Evolutionary conservation across 768 basidiomycete genomes (phyloP).

Genomic region (Gyrodon lividus): DNA sequence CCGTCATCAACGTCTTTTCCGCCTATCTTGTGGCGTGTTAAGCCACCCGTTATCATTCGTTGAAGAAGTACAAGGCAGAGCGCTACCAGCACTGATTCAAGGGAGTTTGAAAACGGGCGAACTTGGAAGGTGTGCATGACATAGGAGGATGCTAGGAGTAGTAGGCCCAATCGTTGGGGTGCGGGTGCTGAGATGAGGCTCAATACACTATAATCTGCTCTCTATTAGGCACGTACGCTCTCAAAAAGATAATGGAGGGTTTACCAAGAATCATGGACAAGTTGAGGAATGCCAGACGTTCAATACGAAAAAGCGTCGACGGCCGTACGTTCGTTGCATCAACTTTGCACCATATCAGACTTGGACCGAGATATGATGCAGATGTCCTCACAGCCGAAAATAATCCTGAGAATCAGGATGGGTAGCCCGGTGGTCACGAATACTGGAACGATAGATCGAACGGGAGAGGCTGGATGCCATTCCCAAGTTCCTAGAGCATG

Average conservation of each 20-base stretch:
- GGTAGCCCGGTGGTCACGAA: slow-evolving; percentile 36
- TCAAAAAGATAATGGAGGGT: not conserved
- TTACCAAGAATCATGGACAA: slow-evolving; percentile 36
- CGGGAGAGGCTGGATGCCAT: slow-evolving; percentile 34
- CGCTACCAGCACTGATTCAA: slow-evolving; percentile 33
- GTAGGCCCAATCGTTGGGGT: slow-evolving; percentile 18
- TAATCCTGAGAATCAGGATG: slow-evolving; percentile 15
- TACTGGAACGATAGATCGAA: slow-evolving; percentile 35
- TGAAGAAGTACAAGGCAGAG: slow-evolving; percentile 28
- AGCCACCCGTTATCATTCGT: slow-evolving; percentile 11
- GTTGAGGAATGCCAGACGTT: slow-evolving; percentile 32
- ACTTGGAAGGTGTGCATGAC: slow-evolving; percentile 38
- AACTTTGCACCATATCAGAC: slow-evolving; percentile 15
- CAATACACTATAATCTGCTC: slow-evolving; percentile 24
- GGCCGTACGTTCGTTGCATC: slow-evolving; percentile 6
- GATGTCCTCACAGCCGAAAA: slow-evolving; percentile 25
- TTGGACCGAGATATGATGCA: not conserved
- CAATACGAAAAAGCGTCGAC: slow-evolving; percentile 26
- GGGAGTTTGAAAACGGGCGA: slow-evolving; percentile 40
- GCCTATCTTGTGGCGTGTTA: not conserved
- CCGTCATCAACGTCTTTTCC: not conserved
- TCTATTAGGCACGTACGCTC: slow-evolving; percentile 2
- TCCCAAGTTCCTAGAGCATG: slow-evolving; percentile 37
- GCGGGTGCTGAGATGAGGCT: slow-evolving; percentile 21
- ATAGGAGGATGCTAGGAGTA: slow-evolving; percentile 37